phyloP scores from a whole-genome alignment of 2,329 filamentous ascomycete species.

The Hymenoscyphus repandus region DNA sequence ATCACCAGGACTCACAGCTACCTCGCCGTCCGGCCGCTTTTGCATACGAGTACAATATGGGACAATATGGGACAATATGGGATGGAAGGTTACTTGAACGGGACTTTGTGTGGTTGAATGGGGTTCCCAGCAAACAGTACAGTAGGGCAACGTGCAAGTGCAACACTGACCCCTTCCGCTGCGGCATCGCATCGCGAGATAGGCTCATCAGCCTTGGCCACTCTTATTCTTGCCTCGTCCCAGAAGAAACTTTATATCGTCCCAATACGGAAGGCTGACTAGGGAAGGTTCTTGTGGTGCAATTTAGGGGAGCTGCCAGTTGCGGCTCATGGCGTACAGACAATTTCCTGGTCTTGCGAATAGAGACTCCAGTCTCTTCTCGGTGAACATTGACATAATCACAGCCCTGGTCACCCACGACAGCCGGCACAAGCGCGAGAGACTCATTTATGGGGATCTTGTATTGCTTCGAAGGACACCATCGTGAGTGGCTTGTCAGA shows the following conservation, averaged over 20 bases:
- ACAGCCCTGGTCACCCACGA: constrained; percentile 7
- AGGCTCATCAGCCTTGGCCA: constrained; percentile 21
- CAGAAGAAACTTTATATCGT: constrained; percentile 12
- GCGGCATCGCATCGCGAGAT: constrained; percentile 4
- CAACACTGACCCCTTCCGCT: background rate
- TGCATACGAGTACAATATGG: background rate
- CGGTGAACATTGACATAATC: constrained; percentile 16
- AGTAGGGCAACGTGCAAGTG: background rate
- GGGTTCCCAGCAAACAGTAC: background rate
- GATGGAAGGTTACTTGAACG: background rate
- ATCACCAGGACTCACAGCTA: background rate
- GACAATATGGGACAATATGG: background rate
- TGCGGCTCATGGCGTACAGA: constrained; percentile 22
- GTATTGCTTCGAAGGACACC: constrained; percentile 2
- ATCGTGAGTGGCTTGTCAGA: background rate
- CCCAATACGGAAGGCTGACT: constrained; percentile 17
- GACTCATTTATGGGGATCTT: constrained; percentile 1
- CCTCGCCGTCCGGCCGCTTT: background rate
- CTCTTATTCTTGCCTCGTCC: constrained; percentile 15
- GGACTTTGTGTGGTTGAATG: background rate
- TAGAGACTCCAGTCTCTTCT: constrained; percentile 17
- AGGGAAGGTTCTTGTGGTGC: constrained; percentile 15
- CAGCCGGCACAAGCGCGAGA: constrained; percentile 13
- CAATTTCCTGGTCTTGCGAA: constrained; percentile 21
- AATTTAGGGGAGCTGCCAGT: constrained; percentile 20